Evolutionary conservation across 495 filamentous ascomycete genomes (phyloP).

Genomic region (Xylaria palmicola): DNA sequence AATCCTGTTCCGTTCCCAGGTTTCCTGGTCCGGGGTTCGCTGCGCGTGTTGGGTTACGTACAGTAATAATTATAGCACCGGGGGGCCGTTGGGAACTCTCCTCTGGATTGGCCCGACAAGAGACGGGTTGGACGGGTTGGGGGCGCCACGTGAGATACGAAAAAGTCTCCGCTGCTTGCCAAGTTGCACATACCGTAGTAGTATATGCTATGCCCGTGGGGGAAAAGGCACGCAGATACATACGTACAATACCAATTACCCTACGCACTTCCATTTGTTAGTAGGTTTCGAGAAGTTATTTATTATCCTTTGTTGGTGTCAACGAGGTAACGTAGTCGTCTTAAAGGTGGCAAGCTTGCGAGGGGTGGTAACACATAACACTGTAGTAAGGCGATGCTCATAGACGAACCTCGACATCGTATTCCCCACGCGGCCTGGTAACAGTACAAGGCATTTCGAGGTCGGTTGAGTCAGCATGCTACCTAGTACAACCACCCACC

Average conservation of each 20-base stretch:
- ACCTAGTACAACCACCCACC: too few species aligned
- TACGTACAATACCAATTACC: background rate
- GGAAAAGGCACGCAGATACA: background rate
- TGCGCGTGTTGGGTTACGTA: background rate
- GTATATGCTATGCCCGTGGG: too few species aligned
- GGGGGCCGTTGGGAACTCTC: background rate
- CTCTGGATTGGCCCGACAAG: background rate
- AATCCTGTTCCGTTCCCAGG: conserved; percentile 1
- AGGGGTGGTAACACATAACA: background rate
- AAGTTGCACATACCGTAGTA: too few species aligned
- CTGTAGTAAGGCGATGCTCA: too few species aligned
- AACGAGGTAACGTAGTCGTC: background rate
- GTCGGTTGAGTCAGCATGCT: background rate
- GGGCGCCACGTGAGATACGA: too few species aligned
- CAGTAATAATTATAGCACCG: background rate
- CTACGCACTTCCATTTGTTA: background rate
- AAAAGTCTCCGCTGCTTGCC: too few species aligned
- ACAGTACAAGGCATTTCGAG: background rate
- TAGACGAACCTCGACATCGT: background rate
- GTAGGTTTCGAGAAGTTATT: background rate
- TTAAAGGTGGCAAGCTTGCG: background rate
- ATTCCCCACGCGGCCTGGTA: background rate
- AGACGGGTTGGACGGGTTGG: too few species aligned
- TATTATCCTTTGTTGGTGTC: background rate
- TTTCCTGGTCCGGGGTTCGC: background rate